phyloP scores from a whole-genome alignment of 2,329 filamentous ascomycete genomes.

The Scopulariopsis brevicaulis region DNA sequence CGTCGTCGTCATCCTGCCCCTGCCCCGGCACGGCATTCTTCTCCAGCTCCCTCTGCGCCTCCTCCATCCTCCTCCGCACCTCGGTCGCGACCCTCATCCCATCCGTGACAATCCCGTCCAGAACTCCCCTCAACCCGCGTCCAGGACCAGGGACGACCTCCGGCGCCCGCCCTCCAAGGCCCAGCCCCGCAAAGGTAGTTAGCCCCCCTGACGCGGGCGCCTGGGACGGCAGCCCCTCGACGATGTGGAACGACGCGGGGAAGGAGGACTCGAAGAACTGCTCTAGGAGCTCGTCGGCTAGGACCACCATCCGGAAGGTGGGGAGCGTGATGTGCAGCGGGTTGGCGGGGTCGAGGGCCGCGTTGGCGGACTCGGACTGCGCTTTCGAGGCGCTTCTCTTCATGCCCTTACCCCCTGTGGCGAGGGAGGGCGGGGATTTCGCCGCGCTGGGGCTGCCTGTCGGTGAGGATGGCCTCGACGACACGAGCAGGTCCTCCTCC shows the following conservation, averaged over 20 bases:
- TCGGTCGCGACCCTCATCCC: constrained; percentile 94
- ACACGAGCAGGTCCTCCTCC: constrained; percentile 50
- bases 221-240: constrained; percentile 42
- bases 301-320: constrained; percentile 96
- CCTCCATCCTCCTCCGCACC: constrained; percentile 85
- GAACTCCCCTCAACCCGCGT: constrained; percentile 77
- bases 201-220: constrained; percentile 25
- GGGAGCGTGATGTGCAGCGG: constrained; percentile 92
- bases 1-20: constrained; percentile 58
- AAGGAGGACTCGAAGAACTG: constrained; percentile 97
- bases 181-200: constrained; percentile 73
- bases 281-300: constrained; percentile 90
- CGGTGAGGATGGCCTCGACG: constrained; percentile 22
- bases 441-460: constrained; percentile 24
- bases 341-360: constrained; percentile 82
- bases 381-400: constrained; percentile 40
- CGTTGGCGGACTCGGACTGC: constrained; percentile 69
- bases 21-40: constrained; percentile 65
- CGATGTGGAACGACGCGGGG: constrained; percentile 81
- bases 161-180: constrained; percentile 24
- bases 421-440: constrained; percentile 30
- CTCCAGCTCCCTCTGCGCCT: constrained; percentile 85
- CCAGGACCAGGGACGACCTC: constrained; percentile 30
- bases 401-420: constrained; percentile 16
- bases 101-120: constrained; percentile 96